phyloP scores from a whole-genome alignment of 306 rosid genomes.

The Casuarina equisetifolia region DNA sequence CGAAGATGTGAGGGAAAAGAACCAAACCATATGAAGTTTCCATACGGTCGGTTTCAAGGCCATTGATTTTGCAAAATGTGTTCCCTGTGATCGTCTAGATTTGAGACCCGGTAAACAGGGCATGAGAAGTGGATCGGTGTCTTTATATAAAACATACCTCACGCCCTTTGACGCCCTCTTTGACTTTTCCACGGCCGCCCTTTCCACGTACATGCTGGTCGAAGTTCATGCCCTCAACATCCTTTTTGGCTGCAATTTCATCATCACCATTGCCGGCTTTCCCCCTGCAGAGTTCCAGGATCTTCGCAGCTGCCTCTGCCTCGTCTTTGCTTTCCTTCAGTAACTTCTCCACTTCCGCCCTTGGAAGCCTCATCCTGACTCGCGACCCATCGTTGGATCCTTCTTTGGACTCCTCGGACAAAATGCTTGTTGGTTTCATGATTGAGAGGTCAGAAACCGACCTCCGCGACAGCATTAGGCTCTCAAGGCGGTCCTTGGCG shows the following conservation, averaged over 20 bases:
- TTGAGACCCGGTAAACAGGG: conserved; percentile 1
- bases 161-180: conserved; percentile 34
- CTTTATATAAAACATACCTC: conserved; percentile 45
- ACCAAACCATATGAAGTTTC: not conserved
- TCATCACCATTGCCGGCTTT: conserved; percentile 11
- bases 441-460: conserved; percentile 68
- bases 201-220: conserved; percentile 34
- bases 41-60: conserved; percentile 14
- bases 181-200: conserved; percentile 15
- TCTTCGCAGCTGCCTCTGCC: conserved; percentile 71
- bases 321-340: conserved; percentile 58
- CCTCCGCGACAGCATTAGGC: conserved; percentile 63
- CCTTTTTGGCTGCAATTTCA: conserved; percentile 11
- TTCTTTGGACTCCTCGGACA: conserved; percentile 17
- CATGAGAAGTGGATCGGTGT: conserved; percentile 2
- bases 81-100: not conserved
- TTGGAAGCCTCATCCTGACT: conserved; percentile 71
- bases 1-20: not conserved
- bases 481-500: conserved; percentile 85
- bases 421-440: conserved; percentile 43
- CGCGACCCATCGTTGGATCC: conserved; percentile 33
- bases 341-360: conserved; percentile 67
- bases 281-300: conserved; percentile 58
- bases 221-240: not conserved
- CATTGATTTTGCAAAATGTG: not conserved